A percentile compares a stretch with the other conserved stretches of the same genome.
These are phyloP conservation scores for Nothomitra cinnamomea DNA, from an alignment of 2,329 filamentous ascomycete species.

Conservation along the genomic window DNA sequence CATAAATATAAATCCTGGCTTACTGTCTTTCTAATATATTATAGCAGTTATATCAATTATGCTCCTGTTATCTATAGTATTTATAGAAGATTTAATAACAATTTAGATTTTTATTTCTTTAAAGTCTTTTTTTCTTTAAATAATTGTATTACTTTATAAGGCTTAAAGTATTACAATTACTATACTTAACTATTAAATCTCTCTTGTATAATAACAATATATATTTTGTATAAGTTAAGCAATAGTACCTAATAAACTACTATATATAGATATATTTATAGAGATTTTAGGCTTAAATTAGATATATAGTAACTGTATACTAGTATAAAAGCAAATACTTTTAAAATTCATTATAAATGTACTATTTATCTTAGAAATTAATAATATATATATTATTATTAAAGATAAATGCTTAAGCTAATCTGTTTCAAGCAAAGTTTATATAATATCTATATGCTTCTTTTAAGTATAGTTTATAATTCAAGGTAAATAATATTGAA, in stretches of 20 bases:
- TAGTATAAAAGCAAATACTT: not conserved
- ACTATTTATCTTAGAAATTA: not conserved
- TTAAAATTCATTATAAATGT: not conserved
- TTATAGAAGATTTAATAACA: not conserved
- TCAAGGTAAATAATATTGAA: not conserved
- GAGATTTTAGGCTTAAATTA: not conserved
- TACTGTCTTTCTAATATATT: not conserved
- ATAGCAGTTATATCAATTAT: not conserved
- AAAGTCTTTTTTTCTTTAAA: not conserved
- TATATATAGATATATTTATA: not conserved
- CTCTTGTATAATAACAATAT: no score
- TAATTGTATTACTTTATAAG: not conserved
- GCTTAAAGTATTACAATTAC: no score
- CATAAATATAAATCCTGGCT: no score
- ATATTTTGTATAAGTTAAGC: no score
- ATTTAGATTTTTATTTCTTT: not conserved
- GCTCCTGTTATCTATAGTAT: not conserved
- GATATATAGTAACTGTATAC: not conserved
- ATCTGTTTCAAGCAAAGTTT: not conserved
- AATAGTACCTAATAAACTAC: no score
- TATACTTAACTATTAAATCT: no score
- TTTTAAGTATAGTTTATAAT: not conserved
- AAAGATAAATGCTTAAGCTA: not conserved
- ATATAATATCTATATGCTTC: not conserved
- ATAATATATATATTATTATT: not conserved